Conservation (phyloP, 1,284 basidiomycete genomes). For the Trichosporon sp. region DNA sequence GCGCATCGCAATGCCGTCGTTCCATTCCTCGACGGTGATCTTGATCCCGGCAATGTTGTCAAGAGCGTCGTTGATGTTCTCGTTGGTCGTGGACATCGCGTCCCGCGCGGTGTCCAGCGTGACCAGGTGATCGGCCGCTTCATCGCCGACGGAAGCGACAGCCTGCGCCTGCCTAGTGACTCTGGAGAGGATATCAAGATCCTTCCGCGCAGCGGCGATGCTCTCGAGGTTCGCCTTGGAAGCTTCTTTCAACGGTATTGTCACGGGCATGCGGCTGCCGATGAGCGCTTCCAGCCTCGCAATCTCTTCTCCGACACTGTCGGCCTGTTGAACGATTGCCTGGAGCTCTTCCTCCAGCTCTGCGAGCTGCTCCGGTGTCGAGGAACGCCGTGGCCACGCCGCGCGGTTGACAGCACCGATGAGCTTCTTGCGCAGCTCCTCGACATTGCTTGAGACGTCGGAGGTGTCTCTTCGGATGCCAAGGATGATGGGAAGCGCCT, state of each 20-base stretch:
- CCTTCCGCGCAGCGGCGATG: background rate
- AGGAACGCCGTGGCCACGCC: constrained; percentile 8
- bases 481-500: constrained; percentile 13
- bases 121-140: constrained; percentile 12
- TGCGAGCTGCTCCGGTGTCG: background rate
- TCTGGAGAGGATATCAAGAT: constrained; percentile 8
- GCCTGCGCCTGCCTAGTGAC: constrained; percentile 16
- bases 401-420: constrained; percentile 6
- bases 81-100: background rate
- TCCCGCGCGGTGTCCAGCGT: constrained; percentile 30
- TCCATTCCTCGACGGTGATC: constrained; percentile 9
- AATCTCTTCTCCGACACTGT: background rate
- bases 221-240: background rate
- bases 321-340: background rate
- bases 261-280: background rate
- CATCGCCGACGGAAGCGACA: constrained; percentile 12
- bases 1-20: constrained; percentile 5
- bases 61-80: background rate
- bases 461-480: constrained; percentile 7
- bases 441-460: background rate
- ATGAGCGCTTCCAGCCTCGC: background rate
- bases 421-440: background rate
- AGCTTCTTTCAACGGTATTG: background rate
- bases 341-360: background rate
- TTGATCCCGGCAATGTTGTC: background rate